phyloP scores from a whole-genome alignment of 2,329 filamentous ascomycete genomes.

The Xylariomycetidae sp. region DNA sequence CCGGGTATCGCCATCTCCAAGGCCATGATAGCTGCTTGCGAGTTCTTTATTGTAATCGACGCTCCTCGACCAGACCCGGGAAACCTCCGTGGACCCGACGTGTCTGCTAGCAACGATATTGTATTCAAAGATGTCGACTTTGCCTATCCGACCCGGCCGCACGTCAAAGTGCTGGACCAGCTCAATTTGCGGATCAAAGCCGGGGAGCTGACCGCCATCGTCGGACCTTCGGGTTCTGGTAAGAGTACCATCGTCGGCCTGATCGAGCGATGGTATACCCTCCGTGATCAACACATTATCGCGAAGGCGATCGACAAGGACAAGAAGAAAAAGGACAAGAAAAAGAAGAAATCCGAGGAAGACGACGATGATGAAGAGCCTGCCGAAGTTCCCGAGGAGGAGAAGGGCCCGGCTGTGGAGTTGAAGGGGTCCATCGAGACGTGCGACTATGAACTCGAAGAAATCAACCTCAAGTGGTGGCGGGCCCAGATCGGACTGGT shows the following conservation, averaged over 20 bases:
- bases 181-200: conserved; percentile 55
- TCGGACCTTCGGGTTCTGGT: conserved; percentile 67
- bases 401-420: conserved; percentile 38
- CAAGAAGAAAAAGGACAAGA: conserved; percentile 35
- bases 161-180: conserved; percentile 58
- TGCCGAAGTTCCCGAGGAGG: conserved; percentile 25
- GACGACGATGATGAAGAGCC: conserved; percentile 25
- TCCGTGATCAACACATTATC: conserved; percentile 49
- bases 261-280: conserved; percentile 67
- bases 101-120: conserved; percentile 49
- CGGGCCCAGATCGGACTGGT: conserved; percentile 60
- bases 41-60: conserved; percentile 53
- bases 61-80: conserved; percentile 37
- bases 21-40: conserved; percentile 52
- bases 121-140: conserved; percentile 63
- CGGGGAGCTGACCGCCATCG: conserved; percentile 68
- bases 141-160: conserved; percentile 63
- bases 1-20: conserved; percentile 56
- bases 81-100: conserved; percentile 43
- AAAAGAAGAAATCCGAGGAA: conserved; percentile 24
- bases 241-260: conserved; percentile 72
- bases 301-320: conserved; percentile 45
- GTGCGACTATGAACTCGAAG: conserved; percentile 47
- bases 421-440: conserved; percentile 50
- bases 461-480: conserved; percentile 61